phyloP scores from a whole-genome alignment of 441 rosid species.

The Dalechampia spathulata region DNA sequence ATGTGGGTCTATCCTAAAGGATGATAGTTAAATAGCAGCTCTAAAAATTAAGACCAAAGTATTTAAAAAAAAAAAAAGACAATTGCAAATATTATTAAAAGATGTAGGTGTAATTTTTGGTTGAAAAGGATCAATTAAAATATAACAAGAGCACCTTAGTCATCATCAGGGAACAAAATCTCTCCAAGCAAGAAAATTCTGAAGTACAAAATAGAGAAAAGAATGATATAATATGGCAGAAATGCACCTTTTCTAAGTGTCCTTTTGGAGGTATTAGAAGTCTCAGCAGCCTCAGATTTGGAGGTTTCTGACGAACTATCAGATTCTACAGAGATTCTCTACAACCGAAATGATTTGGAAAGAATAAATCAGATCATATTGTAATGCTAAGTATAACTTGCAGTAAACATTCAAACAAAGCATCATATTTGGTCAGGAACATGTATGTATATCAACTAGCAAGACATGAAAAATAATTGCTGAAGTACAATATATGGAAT shows the following conservation, averaged over 20 bases:
- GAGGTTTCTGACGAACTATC: conserved; percentile 43
- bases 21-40: not conserved
- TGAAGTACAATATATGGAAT: no score
- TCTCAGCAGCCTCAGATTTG: conserved; percentile 42
- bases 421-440: no score
- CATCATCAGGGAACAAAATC: not conserved
- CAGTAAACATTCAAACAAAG: not conserved
- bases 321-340: conserved; percentile 49
- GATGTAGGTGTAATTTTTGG: not conserved
- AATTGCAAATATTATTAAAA: not conserved
- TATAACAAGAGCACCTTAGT: not conserved
- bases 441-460: no score
- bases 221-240: not conserved
- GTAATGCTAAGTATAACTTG: not conserved
- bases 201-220: not conserved
- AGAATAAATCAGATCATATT: not conserved
- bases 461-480: no score
- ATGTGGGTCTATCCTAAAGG: no score
- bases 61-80: not conserved
- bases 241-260: conserved; percentile 64
- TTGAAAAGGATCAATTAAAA: not conserved
- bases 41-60: conserved; percentile 1
- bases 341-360: conserved; percentile 17
- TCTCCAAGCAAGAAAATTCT: not conserved
- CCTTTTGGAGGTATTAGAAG: conserved; percentile 40